Conservation (phyloP, 2,329 filamentous ascomycete genomes). For the Golovinomyces cichoracearum region DNA sequence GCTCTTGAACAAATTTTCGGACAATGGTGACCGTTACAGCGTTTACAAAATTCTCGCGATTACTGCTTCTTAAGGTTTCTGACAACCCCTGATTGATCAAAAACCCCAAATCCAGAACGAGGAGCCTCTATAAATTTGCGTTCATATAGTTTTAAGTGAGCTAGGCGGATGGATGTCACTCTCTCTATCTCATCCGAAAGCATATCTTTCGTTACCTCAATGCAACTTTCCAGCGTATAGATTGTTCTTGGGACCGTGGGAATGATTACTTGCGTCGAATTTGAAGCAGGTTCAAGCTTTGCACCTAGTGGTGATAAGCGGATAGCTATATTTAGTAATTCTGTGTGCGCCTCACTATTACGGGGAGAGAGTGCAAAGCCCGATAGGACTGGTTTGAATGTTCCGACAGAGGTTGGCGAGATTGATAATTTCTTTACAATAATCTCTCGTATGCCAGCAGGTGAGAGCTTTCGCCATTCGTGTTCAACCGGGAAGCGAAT, state of each 20-base stretch:
- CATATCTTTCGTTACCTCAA: not conserved
- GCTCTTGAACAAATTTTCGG: not conserved
- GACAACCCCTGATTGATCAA: not conserved
- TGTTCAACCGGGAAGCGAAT: not conserved
- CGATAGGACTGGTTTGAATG: not conserved
- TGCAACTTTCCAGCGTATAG: not conserved
- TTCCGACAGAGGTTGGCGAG: not conserved
- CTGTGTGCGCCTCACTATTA: not conserved
- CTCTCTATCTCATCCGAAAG: slow-evolving; percentile 1
- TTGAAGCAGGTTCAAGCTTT: not conserved
- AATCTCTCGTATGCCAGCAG: not conserved
- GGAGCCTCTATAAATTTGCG: not conserved
- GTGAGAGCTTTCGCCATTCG: not conserved
- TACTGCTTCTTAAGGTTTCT: not conserved
- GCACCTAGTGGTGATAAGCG: not conserved
- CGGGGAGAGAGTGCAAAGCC: not conserved
- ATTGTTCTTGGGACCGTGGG: not conserved
- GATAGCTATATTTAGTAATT: not conserved
- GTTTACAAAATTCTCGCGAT: not conserved
- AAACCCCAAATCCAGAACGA: not conserved
- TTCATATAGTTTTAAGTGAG: not conserved
- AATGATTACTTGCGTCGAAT: not conserved
- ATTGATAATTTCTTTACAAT: not conserved
- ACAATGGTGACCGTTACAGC: not conserved
- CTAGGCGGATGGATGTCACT: not conserved